Evolutionary conservation across 495 filamentous ascomycete genomes (phyloP), one percentile per base, ranked within the genome.

Genomic region (Aspergillus funiculosus): DNA sequence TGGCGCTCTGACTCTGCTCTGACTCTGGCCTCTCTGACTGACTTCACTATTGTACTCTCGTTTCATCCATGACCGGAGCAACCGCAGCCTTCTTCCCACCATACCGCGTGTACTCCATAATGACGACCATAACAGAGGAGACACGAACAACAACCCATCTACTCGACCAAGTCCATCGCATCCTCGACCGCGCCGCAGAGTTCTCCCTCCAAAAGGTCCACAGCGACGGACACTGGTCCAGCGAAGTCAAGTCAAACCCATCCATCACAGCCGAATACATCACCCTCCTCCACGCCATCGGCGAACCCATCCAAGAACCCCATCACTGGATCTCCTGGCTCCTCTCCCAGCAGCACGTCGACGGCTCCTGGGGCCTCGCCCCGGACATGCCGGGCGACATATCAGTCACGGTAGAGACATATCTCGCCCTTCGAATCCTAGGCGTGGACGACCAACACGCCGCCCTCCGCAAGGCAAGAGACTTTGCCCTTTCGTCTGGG

Each of bases 331-430:
- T 14, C 25, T 59, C 3, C 7, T 56, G 46, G 22, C 19, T 66
- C 0, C 45, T 69, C 0, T 60, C 55, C 2, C 35, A 61, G 11
- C 66, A 67, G 15, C 57, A 59, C 17, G 10, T 13, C 5, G 67
- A 73, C 48, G 71, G 69, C 6, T 67, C 67, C 1, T 74, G 66
- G 69, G 48, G 56, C 1, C 37, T 67, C 10, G 68, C 67, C 1
- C 62, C 67, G 0, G 39, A 60, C 1, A 48, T 57, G 24, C 62
- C 59, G 1, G 64, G 71, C 6, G 62, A 71, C 39, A 45, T 68
- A 0, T 73, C 68, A 6, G 59, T 57, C 0, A 62, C 59, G 0
- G 52, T 54, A 5, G 69, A 73, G 32, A 61, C 63, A 0, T 73
- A 74, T 35, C 39, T 74, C 1, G 68, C 69, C 1, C 40, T 71